These are phyloP conservation scores for Trichoderma lentiforme DNA, from an alignment of 2,329 filamentous ascomycete genomes.

Conservation along the genomic window DNA sequence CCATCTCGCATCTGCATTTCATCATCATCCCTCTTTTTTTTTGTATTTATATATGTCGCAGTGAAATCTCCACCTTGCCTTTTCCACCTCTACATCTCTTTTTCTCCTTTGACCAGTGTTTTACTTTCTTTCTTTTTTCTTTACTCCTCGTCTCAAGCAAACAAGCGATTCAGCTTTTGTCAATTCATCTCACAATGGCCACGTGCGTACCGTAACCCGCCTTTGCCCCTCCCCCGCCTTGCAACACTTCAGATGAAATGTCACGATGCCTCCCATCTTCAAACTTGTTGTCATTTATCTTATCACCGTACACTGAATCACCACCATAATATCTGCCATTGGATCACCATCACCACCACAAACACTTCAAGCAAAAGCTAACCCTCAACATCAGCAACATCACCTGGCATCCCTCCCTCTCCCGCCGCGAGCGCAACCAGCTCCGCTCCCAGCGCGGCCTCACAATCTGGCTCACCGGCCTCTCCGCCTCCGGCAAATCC, in stretches of 20 bases:
- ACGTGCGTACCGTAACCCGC: constrained; percentile 20
- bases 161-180: not conserved
- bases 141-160: not conserved
- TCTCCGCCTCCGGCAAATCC: constrained; percentile 94
- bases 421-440: constrained; percentile 70
- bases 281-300: not conserved
- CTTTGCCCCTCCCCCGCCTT: not conserved
- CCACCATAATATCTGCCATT: not conserved
- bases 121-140: not conserved
- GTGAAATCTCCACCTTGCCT: not conserved
- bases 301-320: not conserved
- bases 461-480: constrained; percentile 96
- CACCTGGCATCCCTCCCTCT: constrained; percentile 82
- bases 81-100: not conserved
- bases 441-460: constrained; percentile 81
- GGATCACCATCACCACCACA: not conserved
- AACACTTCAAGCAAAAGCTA: not conserved
- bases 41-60: not conserved
- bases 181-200: constrained; percentile 20
- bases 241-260: not conserved
- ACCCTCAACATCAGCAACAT: constrained; percentile 63
- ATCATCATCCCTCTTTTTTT: not conserved
- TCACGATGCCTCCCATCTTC: not conserved
- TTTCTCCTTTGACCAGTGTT: not conserved
- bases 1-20: not conserved